These are phyloP conservation scores for Aureoboletus auriporus DNA, from an alignment of 768 basidiomycete species.

Conservation along the genomic window DNA sequence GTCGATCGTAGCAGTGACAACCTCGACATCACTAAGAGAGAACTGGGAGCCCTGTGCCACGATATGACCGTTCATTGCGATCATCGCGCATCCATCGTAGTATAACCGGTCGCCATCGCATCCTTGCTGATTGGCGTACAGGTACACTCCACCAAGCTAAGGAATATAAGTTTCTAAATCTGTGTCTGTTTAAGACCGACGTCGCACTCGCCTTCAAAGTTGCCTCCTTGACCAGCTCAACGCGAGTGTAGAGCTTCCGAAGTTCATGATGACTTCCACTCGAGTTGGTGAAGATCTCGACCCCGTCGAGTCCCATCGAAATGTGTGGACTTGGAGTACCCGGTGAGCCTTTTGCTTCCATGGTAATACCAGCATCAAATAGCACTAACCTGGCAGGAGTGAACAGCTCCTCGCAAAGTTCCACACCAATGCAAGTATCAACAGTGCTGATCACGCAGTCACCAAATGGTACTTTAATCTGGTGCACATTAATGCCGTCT, in stretches of 20 bases:
- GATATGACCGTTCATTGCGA: constrained; percentile 89
- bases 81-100: constrained; percentile 96
- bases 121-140: constrained; percentile 98
- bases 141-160: constrained; percentile 92
- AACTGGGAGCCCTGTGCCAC: constrained; percentile 97
- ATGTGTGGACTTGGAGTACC: constrained; percentile 77
- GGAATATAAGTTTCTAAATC: background rate
- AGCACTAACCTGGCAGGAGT: constrained; percentile 80
- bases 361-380: background rate
- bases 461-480: constrained; percentile 92
- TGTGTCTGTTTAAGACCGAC: background rate
- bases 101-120: constrained; percentile 98
- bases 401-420: constrained; percentile 96
- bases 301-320: constrained; percentile 95
- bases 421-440: constrained; percentile 96
- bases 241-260: constrained; percentile 86
- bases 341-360: background rate
- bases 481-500: background rate
- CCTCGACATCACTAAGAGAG: constrained; percentile 93
- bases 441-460: constrained; percentile 90
- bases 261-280: constrained; percentile 98
- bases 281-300: constrained; percentile 98
- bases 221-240: constrained; percentile 96
- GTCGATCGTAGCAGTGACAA: constrained; percentile 92
- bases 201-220: constrained; percentile 71